phyloP scores from a whole-genome alignment of 2,329 filamentous ascomycete species.

The Trematosphaeria pertusa region DNA sequence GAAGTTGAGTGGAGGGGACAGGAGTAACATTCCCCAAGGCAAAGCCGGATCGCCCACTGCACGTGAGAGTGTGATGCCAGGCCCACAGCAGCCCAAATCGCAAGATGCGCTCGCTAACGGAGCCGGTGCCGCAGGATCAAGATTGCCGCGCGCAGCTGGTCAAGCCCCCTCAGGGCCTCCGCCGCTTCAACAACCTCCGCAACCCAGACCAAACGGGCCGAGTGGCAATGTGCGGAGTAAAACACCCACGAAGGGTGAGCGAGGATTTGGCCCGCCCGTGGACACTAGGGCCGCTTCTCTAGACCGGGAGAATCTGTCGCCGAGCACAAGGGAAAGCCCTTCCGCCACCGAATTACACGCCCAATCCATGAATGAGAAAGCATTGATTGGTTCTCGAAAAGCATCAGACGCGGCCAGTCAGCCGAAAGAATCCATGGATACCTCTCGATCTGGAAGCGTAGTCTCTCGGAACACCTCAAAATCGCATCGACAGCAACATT shows the following conservation, averaged over 20 bases:
- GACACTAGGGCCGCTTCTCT: conserved; percentile 52
- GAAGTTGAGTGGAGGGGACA: conserved; percentile 57
- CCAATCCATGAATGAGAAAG: conserved; percentile 16
- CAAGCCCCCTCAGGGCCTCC: conserved; percentile 69
- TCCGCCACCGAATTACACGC: conserved; percentile 27
- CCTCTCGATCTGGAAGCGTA: conserved; percentile 39
- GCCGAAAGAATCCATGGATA: conserved; percentile 47
- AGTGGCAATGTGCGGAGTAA: conserved; percentile 50
- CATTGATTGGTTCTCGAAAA: conserved; percentile 29
- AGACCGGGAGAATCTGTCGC: conserved; percentile 57
- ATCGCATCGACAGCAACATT: conserved; percentile 64
- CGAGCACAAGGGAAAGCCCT: conserved; percentile 52
- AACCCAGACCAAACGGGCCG: conserved; percentile 58
- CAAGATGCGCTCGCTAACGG: conserved; percentile 41
- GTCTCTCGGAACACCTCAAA: conserved; percentile 45
- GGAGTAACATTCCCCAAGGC: conserved; percentile 48
- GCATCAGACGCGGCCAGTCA: conserved; percentile 38
- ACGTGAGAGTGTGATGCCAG: conserved; percentile 53
- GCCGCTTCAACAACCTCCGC: conserved; percentile 68
- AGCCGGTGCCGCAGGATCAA: conserved; percentile 54
- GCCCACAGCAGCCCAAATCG: conserved; percentile 41
- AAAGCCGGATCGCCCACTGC: conserved; percentile 41
- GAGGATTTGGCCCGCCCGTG: conserved; percentile 51
- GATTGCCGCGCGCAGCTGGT: conserved; percentile 66
- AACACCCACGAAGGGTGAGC: conserved; percentile 59